Evolutionary conservation across 768 basidiomycete species (phyloP).

Genomic region (Kwoniella botswanensis): DNA sequence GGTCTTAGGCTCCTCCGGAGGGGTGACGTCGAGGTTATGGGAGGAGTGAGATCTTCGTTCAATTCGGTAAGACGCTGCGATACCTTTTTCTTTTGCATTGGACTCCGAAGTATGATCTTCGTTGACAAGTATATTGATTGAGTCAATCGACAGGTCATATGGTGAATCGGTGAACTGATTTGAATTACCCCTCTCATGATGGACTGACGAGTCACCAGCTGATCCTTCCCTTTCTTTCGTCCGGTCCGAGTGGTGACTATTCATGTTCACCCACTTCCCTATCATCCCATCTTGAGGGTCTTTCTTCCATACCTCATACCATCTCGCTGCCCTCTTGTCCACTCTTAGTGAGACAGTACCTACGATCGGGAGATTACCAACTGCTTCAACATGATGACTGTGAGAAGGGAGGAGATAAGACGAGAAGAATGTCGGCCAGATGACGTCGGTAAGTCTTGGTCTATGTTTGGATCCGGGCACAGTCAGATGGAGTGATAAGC

Average conservation of each 20-base stretch:
- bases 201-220: no score
- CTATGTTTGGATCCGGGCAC: not conserved
- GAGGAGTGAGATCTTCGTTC: no score
- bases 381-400: not conserved
- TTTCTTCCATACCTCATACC: conserved; percentile 24
- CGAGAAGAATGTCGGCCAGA: conserved; percentile 25
- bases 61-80: no score
- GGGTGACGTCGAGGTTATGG: no score
- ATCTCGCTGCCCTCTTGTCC: conserved; percentile 10
- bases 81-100: no score
- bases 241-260: not conserved
- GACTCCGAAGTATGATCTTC: not conserved
- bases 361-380: conserved; percentile 19
- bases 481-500: conserved; percentile 23
- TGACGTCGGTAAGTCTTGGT: conserved; percentile 15
- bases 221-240: not conserved
- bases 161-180: conserved; percentile 2
- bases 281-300: conserved; percentile 20
- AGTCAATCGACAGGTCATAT: not conserved
- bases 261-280: conserved; percentile 17
- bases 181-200: not conserved
- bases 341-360: conserved; percentile 13
- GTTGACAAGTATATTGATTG: not conserved
- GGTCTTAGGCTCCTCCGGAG: not conserved
- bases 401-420: conserved; percentile 4